Evolutionary conservation across 352 stramenopile genomes (phyloP).

Genomic region (Pythium aristosporum): DNA sequence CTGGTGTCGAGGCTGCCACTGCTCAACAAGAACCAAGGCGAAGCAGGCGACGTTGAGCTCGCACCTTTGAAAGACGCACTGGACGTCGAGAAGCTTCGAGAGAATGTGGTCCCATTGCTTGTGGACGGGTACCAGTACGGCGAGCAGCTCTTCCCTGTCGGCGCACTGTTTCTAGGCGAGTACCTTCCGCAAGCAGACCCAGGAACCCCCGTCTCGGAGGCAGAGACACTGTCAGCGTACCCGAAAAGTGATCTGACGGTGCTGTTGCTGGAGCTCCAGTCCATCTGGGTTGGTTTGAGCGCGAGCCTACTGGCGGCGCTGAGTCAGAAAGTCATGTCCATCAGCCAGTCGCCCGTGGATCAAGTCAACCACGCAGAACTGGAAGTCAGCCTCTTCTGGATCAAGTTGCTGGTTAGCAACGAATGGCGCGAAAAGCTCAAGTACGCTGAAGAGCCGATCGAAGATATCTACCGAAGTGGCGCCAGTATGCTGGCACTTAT

Average conservation of each 20-base stretch:
- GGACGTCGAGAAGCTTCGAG: slow-evolving; percentile 53
- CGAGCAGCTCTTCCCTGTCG: slow-evolving; percentile 41
- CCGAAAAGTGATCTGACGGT: slow-evolving; percentile 36
- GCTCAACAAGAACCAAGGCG: slow-evolving; percentile 5
- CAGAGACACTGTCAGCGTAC: slow-evolving; percentile 24
- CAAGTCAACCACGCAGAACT: slow-evolving; percentile 19
- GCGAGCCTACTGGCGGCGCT: slow-evolving; percentile 52
- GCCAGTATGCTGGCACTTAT: slow-evolving; percentile 45
- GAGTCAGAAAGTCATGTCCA: slow-evolving; percentile 45
- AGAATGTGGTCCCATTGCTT: slow-evolving; percentile 62
- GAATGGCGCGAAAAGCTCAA: slow-evolving; percentile 65
- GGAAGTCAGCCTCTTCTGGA: slow-evolving; percentile 48
- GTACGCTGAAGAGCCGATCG: slow-evolving; percentile 53
- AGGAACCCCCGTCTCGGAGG: not conserved
- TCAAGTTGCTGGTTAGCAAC: slow-evolving; percentile 63
- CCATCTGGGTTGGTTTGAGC: slow-evolving; percentile 46
- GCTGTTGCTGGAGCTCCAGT: slow-evolving; percentile 55
- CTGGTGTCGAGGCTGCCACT: slow-evolving; percentile 27
- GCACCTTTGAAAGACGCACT: slow-evolving; percentile 22
- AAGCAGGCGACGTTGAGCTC: not conserved
- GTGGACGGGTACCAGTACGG: slow-evolving; percentile 56
- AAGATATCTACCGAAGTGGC: slow-evolving; percentile 60
- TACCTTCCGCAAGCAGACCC: slow-evolving; percentile 20
- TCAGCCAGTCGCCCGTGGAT: slow-evolving; percentile 17
- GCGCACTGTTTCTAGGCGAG: slow-evolving; percentile 39